Base-by-base conservation (phyloP, 108 stramenopile genomes). In the Cylindrotheca fusiformis region DNA sequence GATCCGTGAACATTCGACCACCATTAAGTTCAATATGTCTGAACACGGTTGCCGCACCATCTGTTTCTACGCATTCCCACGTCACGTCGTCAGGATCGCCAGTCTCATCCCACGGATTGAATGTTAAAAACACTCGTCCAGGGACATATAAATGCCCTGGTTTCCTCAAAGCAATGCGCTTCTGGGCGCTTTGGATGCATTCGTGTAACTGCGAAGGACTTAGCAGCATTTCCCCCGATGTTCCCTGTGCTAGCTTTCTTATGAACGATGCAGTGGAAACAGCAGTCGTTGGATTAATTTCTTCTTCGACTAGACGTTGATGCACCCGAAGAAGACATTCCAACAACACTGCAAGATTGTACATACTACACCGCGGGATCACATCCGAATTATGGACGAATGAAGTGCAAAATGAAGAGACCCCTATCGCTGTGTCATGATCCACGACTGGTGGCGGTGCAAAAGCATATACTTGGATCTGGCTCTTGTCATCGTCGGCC, bases 371-470 rank as follows among this genome's bases (percentile, higher is more conserved):
- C 19, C 88, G 47, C 20, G 88, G 70, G 33, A 86, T 82, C 49
- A 89, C 67, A 52, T 89, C 88, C 27, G 88, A 71, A 67, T 86
- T 84, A 64, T 84, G 77, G 44, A 86, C 74, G 44, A 89, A 56
- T 1, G 85, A 80, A 1, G 73, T 80, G 23, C 77, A 73, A 67
- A 80, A 89, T 45, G 77, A 57, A 30, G 51, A 41, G 19, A 78
- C 74, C 14, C 81, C 88, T 17, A 86, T 56, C 4, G 82, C 69
- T 0, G 84, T 69, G n/a, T 71, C 78, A 48, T 72, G 55, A 65
- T 89, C 88, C 32, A 89, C 36, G 1, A 84, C 76, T 3, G 88
- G 88, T 5, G 88, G 88, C 6, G 88, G 72, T 25, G 78, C 88
- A 72, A 84, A 89, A 10, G 85, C 80, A 57, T 84, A 85, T 2